A percentile compares a stretch with the other conserved stretches of the same genome.
Conservation (phyloP, 1,284 basidiomycete genomes). For the Ganoderma meredithae region DNA sequence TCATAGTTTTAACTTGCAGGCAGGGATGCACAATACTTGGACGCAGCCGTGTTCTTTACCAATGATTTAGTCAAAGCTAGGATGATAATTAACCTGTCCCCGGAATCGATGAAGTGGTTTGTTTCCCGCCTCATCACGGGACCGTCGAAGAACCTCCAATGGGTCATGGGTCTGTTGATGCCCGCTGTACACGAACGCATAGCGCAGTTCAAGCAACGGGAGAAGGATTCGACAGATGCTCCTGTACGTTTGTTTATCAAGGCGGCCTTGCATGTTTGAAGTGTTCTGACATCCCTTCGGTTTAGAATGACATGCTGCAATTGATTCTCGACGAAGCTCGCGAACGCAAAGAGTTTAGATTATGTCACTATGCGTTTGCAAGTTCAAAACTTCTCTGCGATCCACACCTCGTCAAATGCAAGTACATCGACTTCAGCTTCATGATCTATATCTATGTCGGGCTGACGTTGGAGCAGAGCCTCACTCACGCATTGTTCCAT, state of each 20-base stretch:
- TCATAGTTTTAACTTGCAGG: not conserved
- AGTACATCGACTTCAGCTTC: not conserved
- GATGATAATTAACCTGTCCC: constrained; percentile 8
- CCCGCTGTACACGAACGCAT: not conserved
- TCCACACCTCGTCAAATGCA: constrained; percentile 44
- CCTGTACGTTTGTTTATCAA: not conserved
- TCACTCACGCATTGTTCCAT: constrained; percentile 48
- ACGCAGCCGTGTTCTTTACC: constrained; percentile 8
- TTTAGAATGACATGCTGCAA: constrained; percentile 38
- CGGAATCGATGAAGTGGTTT: constrained; percentile 8
- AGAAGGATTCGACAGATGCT: constrained; percentile 3
- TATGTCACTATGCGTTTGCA: constrained; percentile 7
- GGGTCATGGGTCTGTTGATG: not conserved
- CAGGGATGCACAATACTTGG: constrained; percentile 4
- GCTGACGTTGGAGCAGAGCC: constrained; percentile 36
- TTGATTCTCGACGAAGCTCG: constrained; percentile 40
- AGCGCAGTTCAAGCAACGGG: not conserved
- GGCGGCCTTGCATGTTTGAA: too few species aligned
- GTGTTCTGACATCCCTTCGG: not conserved
- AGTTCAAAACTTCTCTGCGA: constrained; percentile 40
- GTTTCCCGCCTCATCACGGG: constrained; percentile 3
- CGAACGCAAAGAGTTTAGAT: not conserved
- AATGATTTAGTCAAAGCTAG: constrained; percentile 10
- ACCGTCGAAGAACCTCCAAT: not conserved
- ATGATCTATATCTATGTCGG: not conserved